Evolutionary conservation across 2,329 filamentous ascomycete genomes (phyloP).

Genomic region (Fusarium aywerte): DNA sequence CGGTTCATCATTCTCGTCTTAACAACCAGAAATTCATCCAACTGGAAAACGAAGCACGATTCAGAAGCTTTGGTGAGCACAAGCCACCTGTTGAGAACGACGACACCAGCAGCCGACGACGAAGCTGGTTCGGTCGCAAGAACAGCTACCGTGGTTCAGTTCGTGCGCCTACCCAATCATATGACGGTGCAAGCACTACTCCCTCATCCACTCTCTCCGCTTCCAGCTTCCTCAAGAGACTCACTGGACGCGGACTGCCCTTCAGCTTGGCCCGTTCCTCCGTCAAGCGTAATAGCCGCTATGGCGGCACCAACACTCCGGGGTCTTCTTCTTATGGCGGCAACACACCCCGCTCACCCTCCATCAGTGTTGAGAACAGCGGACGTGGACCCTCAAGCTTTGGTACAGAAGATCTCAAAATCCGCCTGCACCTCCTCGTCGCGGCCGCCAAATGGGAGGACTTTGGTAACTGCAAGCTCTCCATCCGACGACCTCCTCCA

Average conservation of each 20-base stretch:
- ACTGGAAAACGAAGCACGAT: slow-evolving; percentile 73
- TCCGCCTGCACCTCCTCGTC: slow-evolving; percentile 85
- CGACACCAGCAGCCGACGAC: slow-evolving; percentile 59
- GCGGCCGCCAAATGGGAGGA: slow-evolving; percentile 87
- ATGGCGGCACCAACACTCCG: slow-evolving; percentile 70
- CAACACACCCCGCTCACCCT: slow-evolving; percentile 66
- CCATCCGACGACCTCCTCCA: slow-evolving; percentile 79
- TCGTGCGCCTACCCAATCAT: slow-evolving; percentile 72
- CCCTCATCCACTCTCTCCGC: slow-evolving; percentile 71
- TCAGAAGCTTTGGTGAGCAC: slow-evolving; percentile 75
- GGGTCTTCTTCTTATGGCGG: slow-evolving; percentile 64
- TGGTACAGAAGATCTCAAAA: slow-evolving; percentile 76
- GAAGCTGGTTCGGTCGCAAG: slow-evolving; percentile 70
- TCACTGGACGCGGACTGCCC: slow-evolving; percentile 74
- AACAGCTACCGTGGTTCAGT: slow-evolving; percentile 73
- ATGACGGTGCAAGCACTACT: slow-evolving; percentile 77
- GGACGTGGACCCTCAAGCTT: slow-evolving; percentile 70
- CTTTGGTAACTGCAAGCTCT: slow-evolving; percentile 84
- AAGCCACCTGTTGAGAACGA: slow-evolving; percentile 61
- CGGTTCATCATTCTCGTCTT: slow-evolving; percentile 89
- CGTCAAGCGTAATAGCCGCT: slow-evolving; percentile 66
- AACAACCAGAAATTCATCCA: slow-evolving; percentile 90
- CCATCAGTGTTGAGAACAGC: slow-evolving; percentile 64
- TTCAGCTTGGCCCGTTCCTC: slow-evolving; percentile 89
- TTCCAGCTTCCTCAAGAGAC: slow-evolving; percentile 82